These are phyloP conservation scores for Nicotiana tomentosiformis DNA, from an alignment of 257 asterid genomes.

Conservation along the genomic window DNA sequence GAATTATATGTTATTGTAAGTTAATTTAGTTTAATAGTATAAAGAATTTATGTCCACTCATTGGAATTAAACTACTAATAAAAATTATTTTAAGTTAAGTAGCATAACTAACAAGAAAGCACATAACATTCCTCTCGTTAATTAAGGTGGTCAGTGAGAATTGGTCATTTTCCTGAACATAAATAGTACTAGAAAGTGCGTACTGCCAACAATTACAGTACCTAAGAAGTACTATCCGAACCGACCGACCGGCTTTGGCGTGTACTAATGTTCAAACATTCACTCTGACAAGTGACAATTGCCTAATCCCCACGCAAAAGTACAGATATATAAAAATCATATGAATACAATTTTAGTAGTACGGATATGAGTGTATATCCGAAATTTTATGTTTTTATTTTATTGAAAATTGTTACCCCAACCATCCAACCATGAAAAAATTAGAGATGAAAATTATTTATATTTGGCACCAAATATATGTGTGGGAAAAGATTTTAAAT, in stretches of 20 bases:
- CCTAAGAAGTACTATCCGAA: neutral
- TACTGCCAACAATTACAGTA: neutral
- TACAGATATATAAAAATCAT: no score
- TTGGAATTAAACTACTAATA: no score
- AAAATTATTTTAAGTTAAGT: no score
- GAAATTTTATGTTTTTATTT: neutral
- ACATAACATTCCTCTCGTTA: neutral
- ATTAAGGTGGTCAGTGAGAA: neutral
- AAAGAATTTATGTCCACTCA: no score
- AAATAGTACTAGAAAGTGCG: neutral
- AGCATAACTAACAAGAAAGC: no score
- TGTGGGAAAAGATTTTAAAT: no score
- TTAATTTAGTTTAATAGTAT: no score
- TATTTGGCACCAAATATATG: no score
- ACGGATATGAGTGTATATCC: neutral
- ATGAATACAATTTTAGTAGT: neutral
- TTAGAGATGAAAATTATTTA: no score
- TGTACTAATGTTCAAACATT: neutral
- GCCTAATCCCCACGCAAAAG: neutral
- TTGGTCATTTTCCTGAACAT: neutral
- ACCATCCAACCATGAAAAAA: no score
- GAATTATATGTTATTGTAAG: no score
- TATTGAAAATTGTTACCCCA: no score
- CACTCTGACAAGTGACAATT: neutral
- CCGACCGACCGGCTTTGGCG: neutral